Evolutionary conservation across 2,329 filamentous ascomycete genomes (phyloP), one percentile per base, ranked within the genome.

Genomic region (Cladophialophora psammophila): DNA sequence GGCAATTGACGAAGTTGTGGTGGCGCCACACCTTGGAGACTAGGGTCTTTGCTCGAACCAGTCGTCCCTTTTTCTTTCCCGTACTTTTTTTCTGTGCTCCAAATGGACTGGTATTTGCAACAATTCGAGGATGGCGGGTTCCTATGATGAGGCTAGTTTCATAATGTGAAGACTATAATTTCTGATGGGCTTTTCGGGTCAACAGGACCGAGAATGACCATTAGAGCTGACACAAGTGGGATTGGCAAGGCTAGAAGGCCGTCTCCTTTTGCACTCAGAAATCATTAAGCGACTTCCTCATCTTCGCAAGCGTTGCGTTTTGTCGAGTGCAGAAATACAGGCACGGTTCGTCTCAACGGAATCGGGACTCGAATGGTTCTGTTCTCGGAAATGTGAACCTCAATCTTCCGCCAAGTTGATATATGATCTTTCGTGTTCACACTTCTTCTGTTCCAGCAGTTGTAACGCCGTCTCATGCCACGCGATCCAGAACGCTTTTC

Each of bases 381-480:
- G 8, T 50, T 15, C n/a, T 50, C 20, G 26, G 7, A 15, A 20
- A 12, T 10, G 12, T 50, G 45, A 26, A 26, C 18, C 20, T 31
- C 20, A 8, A 31, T 13, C 45, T 50, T 50, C 45, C 26, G 8
- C 5, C 45, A 9, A 26, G 20, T 20, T 13, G 8, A 12, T 26
- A 13, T 26, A 13, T 50, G 18, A 20, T 31, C 20, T 10, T 31
- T 42, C 15, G 3, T 3, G 15, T 42, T 42, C 15, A 1, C 13
- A 26, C 18, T 38, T 26, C 36, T 34, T 7, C 15, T 31, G 12
- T 45, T 36, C 32, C 15, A 40, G 26, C n/a, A 36, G 9, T 50
- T 42, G 40, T 40, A 48, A 67, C 60, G 53, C 64, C 60, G 20
- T 26, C 32, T n/a, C 31, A n/a, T 58, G 42, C 31, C 42, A 60